Evolutionary conservation across 106 monocot genomes (phyloP), one percentile per base, ranked within the genome.

Genomic region (Dioscorea alata): DNA sequence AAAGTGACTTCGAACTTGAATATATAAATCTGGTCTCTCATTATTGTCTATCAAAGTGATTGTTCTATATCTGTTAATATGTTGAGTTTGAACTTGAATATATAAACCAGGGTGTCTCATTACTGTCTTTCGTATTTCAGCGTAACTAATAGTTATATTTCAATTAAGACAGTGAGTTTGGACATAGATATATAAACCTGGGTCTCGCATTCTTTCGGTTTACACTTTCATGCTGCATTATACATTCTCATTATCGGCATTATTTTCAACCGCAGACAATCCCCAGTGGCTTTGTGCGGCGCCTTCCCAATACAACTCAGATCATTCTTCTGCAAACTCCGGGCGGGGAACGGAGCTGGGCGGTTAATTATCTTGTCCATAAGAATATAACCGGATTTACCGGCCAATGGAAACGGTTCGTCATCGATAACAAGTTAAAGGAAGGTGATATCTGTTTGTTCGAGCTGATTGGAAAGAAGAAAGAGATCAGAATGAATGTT

Each of bases 381-480:
- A 8, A 17, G 13, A 60, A 8, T 33, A 14, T 23, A 13, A 22
- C 72, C 8, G 60, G 61, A 14, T 56, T 78, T 49, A 24, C 48
- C 19, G 33, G 49, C 0, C 57, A 68, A 14, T 79, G 79, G 79
- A 58, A 22, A 35, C 12, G 19, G 10, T 79, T 79, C 33, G 69
- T 69, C 15, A 25, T 16, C n/a, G 69, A 73, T 57, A 79, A 79
- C 53, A 24, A 42, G 5, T 50, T 79, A 25, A 57, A 73, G 58
- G 51, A 42, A 15, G 79, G 73, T 3, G 73, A 79, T 60, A 49
- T 67, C 19, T 79, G 79, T 53, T 31, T 79, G 23, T 79, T 79
- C 20, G 63, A 79, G 58, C 49, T 73, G 23, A 16, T 64, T 49
- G 50, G 60, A 14, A 23, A 14, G 12, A 19, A 33, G 14, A 49